Percentiles rank a stretch among this genome's conserved stretches.
Conservation (phyloP, 768 basidiomycete species). For the Russula virescens region DNA sequence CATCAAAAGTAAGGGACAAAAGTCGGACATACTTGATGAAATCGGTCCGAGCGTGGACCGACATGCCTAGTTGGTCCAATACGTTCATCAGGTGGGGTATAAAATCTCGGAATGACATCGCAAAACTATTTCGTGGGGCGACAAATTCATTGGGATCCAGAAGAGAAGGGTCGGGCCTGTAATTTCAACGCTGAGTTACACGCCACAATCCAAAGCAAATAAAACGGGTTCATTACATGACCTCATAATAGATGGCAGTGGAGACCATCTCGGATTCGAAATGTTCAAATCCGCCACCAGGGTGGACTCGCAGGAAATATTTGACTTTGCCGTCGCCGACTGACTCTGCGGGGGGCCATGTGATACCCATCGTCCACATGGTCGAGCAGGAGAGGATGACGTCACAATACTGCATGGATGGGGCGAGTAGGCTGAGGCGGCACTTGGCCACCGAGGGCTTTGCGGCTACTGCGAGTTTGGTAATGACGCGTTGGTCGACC, state of each 20-base stretch:
- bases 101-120: conserved; percentile 78
- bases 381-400: conserved; percentile 65
- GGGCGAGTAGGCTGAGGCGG: conserved; percentile 67
- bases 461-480: conserved; percentile 66
- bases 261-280: conserved; percentile 77
- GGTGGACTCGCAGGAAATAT: conserved; percentile 77
- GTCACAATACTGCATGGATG: conserved; percentile 73
- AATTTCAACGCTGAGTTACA: conserved; percentile 5
- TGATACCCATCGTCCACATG: conserved; percentile 67
- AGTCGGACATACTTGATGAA: conserved; percentile 64
- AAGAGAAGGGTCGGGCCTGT: conserved; percentile 73
- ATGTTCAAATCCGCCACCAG: conserved; percentile 82
- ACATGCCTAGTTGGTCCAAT: conserved; percentile 81
- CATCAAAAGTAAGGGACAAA: conserved; percentile 4
- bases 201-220: background rate
- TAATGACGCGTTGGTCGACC: conserved; percentile 72
- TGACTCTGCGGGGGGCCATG: conserved; percentile 74
- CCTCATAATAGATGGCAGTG: conserved; percentile 82
- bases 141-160: conserved; percentile 76
- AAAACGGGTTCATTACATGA: conserved; percentile 47
- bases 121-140: conserved; percentile 76
- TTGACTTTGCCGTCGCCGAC: conserved; percentile 67
- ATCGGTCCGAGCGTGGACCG: conserved; percentile 71
- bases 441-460: conserved; percentile 75
- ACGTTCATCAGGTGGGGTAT: conserved; percentile 75